Percentiles rank a stretch among this genome's conserved stretches.
These are phyloP conservation scores for Dioszegia aurantiaca DNA, from an alignment of 768 basidiomycete genomes.

Conservation along the genomic window DNA sequence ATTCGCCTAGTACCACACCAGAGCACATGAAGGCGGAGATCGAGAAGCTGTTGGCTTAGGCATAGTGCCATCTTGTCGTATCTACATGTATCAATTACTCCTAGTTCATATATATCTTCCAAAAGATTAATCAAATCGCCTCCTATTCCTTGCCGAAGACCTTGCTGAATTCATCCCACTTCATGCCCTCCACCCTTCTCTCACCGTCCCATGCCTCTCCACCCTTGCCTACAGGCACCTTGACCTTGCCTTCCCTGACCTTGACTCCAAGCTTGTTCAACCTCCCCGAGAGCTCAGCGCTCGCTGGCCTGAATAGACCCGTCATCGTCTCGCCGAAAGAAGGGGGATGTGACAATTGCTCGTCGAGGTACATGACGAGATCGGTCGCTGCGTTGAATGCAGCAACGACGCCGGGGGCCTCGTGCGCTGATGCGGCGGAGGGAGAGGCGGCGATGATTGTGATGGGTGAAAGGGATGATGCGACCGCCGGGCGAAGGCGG, in stretches of 20 bases:
- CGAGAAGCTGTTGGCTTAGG: slow-evolving; percentile 30
- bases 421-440: background rate
- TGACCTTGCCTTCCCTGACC: slow-evolving; percentile 2
- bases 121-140: too few relatives aligned
- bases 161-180: slow-evolving; percentile 12
- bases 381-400: slow-evolving; percentile 12
- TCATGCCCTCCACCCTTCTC: slow-evolving; percentile 7
- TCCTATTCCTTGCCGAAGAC: slow-evolving; percentile 7
- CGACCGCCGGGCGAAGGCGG: slow-evolving; percentile 1
- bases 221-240: slow-evolving; percentile 2
- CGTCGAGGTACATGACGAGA: slow-evolving; percentile 6
- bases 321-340: slow-evolving; percentile 3
- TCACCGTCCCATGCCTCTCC: slow-evolving; percentile 11
- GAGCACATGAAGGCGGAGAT: slow-evolving; percentile 39
- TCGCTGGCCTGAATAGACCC: slow-evolving; percentile 8
- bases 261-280: slow-evolving; percentile 11
- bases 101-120: background rate
- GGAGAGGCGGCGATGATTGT: slow-evolving; percentile 4
- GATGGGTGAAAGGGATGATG: slow-evolving; percentile 1
- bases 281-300: slow-evolving; percentile 2
- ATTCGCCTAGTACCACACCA: slow-evolving; percentile 34
- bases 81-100: background rate
- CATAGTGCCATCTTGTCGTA: background rate
- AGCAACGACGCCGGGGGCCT: background rate
- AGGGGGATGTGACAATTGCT: slow-evolving; percentile 1